Conservation (phyloP, 805 yeast species). For the Kodamaea kakaduensis region DNA sequence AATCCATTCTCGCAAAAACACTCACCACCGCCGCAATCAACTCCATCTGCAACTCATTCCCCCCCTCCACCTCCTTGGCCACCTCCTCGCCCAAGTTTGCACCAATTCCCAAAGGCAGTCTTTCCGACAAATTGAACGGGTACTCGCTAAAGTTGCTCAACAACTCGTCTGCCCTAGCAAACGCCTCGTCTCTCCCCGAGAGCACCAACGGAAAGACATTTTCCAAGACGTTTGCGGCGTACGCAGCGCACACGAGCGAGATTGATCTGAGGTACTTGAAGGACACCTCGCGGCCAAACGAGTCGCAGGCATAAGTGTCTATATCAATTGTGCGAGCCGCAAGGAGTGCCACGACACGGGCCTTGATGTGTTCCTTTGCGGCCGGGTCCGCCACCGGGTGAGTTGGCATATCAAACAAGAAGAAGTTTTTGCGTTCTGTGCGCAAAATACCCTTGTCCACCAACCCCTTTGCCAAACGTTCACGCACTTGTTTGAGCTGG, state of each 20-base stretch:
- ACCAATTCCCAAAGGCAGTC: conserved; percentile 66
- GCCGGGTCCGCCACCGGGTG: conserved; percentile 89
- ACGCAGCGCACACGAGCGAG: conserved; percentile 80
- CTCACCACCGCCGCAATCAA: conserved; percentile 88
- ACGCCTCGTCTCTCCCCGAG: conserved; percentile 88
- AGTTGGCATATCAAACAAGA: conserved; percentile 96
- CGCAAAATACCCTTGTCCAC: conserved; percentile 96
- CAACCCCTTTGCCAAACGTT: conserved; percentile 90
- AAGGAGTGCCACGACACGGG: conserved; percentile 66
- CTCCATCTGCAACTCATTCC: conserved; percentile 69
- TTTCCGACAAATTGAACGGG: conserved; percentile 63
- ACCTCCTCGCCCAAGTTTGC: conserved; percentile 62
- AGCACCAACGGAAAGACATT: conserved; percentile 76
- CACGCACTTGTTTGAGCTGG: conserved; percentile 96
- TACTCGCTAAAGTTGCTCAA: conserved; percentile 75
- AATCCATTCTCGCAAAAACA: conserved; percentile 87
- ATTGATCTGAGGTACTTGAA: conserved; percentile 74
- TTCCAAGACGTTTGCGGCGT: conserved; percentile 95
- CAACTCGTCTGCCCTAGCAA: conserved; percentile 90
- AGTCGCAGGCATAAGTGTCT: conserved; percentile 44
- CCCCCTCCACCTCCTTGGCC: conserved; percentile 48
- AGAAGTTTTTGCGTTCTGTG: conserved; percentile 92
- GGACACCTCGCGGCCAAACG: conserved; percentile 65
- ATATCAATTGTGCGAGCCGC: conserved; percentile 64
- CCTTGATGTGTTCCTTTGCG: conserved; percentile 76